Base-by-base conservation (phyloP, 2,329 filamentous ascomycete genomes). In the Colletotrichum melonis region DNA sequence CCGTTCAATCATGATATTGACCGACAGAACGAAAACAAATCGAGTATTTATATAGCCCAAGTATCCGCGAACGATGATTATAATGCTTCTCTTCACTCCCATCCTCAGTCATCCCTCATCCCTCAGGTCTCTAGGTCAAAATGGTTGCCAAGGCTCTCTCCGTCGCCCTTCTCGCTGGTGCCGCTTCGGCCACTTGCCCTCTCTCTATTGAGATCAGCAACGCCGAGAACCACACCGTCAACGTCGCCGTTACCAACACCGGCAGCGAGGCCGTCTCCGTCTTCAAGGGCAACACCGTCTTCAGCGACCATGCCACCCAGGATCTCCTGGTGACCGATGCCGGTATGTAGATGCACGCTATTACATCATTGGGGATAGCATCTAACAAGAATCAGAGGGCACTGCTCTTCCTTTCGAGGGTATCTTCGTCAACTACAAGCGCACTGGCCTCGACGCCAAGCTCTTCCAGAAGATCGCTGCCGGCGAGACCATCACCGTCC, bases 251-350 rank as follows among this genome's bases (percentile, higher is more conserved):
- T 16, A 73, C 67, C 4, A 73, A 73, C 67, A 73, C 71, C 28
- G 71, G 67, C 46, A 62, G n/a, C 35, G 71, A 73, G 67, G 56
- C 71, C 30, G 42, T 73, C 12, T 63, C 60, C 26, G 62, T 73
- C 62, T 73, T 73, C 49, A 71, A 66, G 49, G 71, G 71, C 26
- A 73, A 73, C 67, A 73, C 71, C 5, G 71, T 73, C 16, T 73
- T 73, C 38, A 73, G 71, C 22, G 62, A 71, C 42, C 71, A 73
- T 52, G 71, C 71, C 19, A 73, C 71, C 56, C 60, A 71, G 62
- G 71, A 73, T 30, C 71, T 73, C n/a, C 28, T 73, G 62, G 67
- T 73, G n/a, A 73, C 67, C 22, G 71, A 73, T 26, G 67, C 67
- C 14, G 71, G 71, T 73, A 22, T 5, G 70, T 70, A 35, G 22